Conservation (phyloP, 257 asterid genomes). For the Dorcoceras hygrometricum region DNA sequence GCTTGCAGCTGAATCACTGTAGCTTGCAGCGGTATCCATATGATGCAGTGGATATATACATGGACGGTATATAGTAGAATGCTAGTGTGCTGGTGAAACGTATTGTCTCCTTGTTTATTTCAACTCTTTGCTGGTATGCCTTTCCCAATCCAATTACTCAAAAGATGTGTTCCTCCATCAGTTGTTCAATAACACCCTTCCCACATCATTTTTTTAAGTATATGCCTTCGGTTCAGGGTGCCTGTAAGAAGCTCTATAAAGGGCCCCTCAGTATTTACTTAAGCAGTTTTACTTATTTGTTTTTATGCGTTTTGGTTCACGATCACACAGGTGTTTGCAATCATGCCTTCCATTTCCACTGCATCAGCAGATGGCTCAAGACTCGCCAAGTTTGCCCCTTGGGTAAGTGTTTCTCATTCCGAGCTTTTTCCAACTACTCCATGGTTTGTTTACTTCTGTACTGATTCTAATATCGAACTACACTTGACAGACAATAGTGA, state of each 20-base stretch:
- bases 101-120: background rate
- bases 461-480: background rate
- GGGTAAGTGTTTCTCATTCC: constrained; percentile 40
- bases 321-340: constrained; percentile 73
- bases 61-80: no score
- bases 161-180: no score
- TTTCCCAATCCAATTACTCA: background rate
- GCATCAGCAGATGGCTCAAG: constrained; percentile 99
- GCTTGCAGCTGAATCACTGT: no score
- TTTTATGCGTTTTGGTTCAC: background rate
- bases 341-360: constrained; percentile 98
- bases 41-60: background rate
- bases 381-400: constrained; percentile 98
- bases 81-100: background rate
- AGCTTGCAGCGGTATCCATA: no score
- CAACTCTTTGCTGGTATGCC: background rate
- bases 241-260: background rate
- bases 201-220: background rate
- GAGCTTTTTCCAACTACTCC: background rate
- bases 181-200: no score
- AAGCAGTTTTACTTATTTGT: background rate
- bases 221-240: background rate
- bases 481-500: constrained; percentile 79
- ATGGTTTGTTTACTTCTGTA: background rate
- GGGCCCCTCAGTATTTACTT: background rate